Evolutionary conservation across 257 asterid genomes (phyloP), one percentile per base, ranked within the genome.

Genomic region (Eustoma russellianum): DNA sequence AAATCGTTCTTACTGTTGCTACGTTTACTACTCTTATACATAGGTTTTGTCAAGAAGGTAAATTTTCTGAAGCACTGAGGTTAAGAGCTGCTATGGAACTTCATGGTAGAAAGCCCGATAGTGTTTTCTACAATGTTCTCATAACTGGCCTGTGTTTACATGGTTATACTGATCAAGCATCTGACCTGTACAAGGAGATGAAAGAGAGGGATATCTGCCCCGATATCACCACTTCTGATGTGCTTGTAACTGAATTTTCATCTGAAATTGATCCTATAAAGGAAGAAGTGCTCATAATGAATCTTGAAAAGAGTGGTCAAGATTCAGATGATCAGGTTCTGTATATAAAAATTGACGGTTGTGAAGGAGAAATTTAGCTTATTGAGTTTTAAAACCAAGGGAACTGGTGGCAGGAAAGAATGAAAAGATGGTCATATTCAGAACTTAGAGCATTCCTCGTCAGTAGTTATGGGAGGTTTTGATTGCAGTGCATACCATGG

Each of bases 21-120:
- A 87, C 98, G 41, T 82, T 84, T 60, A 91, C 98, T 5, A 70
- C 89, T 5, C 66, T 80, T 9, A 82, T 91, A 64, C 96, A 91
- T 59, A 78, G 63, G 66, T 65, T 87, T 33, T 87, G 94, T 74
- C 75, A 64, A 70, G 76, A 73, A 64, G 72, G 81, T 46, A 79
- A 79, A 16, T 14, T 80, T 14, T 53, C 66, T 1, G 77, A 74
- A 75, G 98, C 94, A 14, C 55, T 87, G 58, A 64, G 70, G 33
- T 49, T 73, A 49, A 87, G 80, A 70, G 28, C 34, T 46, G 13
- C 70, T 57, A 91, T 91, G 98, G 98, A 91, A 57, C 60, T 38
- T 45, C 68, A 77, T 61, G 92, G 90, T 50, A 76, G 67, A 56
- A 73, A 40, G 69, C 88, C 85, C 5, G 98, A 91, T 70, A 86